A percentile compares a stretch with the other conserved stretches of the same genome.
These are phyloP conservation scores for Coleophoma cylindrospora DNA, from an alignment of 2,329 filamentous ascomycete genomes.

Conservation along the genomic window DNA sequence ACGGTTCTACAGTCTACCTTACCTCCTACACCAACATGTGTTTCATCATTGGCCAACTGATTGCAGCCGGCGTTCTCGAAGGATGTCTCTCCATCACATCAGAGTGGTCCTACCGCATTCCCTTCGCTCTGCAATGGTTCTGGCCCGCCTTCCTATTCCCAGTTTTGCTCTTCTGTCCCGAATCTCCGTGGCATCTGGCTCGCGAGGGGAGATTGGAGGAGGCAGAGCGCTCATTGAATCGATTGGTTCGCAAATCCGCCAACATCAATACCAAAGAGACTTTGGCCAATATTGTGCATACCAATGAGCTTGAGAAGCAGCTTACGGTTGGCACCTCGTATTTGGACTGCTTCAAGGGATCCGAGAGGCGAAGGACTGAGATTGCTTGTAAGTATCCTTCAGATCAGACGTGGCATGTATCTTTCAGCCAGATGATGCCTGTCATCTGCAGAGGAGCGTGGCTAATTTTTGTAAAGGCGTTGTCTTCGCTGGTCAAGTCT, in stretches of 20 bases:
- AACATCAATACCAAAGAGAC: conserved; percentile 6
- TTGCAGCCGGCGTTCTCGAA: conserved; percentile 40
- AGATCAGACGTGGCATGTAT: no score
- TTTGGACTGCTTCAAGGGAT: conserved; percentile 41
- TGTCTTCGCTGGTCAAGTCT: conserved; percentile 36
- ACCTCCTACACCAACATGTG: conserved; percentile 20
- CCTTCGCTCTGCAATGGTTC: conserved; percentile 31
- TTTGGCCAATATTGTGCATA: conserved; percentile 38
- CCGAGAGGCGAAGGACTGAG: conserved; percentile 40
- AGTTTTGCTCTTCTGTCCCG: conserved; percentile 37
- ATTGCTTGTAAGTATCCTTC: conserved; percentile 28
- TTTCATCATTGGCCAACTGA: conserved; percentile 42
- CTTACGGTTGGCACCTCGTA: conserved; percentile 34
- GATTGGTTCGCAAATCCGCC: conserved; percentile 21
- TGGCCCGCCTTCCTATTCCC: conserved; percentile 40
- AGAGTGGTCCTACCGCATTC: conserved; percentile 9
- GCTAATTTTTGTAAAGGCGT: conserved; percentile 12
- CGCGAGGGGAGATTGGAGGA: conserved; percentile 36
- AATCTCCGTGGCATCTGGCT: conserved; percentile 44
- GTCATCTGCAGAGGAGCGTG: no score
- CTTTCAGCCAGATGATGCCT: no score
- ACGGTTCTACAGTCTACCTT: no score
- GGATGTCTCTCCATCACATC: conserved; percentile 32
- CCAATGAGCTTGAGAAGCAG: conserved; percentile 39
- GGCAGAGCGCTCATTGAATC: conserved; percentile 35